Conservation (phyloP, 2,329 filamentous ascomycete genomes). For the Incumbomyces delicatus region DNA sequence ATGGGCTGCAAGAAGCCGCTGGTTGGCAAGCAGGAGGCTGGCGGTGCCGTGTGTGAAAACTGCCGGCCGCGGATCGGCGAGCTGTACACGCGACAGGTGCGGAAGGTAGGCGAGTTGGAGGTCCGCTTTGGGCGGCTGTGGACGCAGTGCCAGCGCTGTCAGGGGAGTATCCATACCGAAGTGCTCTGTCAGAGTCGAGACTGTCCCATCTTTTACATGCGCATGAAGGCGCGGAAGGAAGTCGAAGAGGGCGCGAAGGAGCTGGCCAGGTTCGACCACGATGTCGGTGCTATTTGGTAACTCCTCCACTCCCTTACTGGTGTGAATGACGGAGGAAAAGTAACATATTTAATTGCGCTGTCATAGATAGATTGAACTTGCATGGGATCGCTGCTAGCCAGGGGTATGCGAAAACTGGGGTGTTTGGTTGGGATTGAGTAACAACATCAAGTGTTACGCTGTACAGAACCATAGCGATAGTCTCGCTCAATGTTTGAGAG, state of each 20-base stretch:
- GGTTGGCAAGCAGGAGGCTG: slow-evolving; percentile 64
- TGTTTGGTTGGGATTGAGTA: too few relatives aligned
- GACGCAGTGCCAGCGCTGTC: slow-evolving; percentile 97
- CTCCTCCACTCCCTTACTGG: too few relatives aligned
- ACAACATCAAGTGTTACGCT: too few relatives aligned
- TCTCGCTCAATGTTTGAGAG: too few relatives aligned
- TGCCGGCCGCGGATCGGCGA: slow-evolving; percentile 80
- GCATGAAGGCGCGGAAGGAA: slow-evolving; percentile 99
- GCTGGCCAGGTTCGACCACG: slow-evolving; percentile 76
- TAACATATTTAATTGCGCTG: too few relatives aligned
- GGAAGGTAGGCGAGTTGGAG: slow-evolving; percentile 83
- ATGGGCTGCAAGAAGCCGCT: slow-evolving; percentile 99
- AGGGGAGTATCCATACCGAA: slow-evolving; percentile 95
- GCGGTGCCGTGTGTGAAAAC: slow-evolving; percentile 78
- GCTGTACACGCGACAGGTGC: slow-evolving; percentile 82
- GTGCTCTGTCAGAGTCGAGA: slow-evolving; percentile 95
- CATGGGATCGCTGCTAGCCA: too few relatives aligned
- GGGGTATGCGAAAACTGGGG: too few relatives aligned
- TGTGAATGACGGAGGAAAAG: too few relatives aligned
- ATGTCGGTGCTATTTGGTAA: slow-evolving; percentile 47
- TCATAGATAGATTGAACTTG: too few relatives aligned
- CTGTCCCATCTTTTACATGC: slow-evolving; percentile 99
- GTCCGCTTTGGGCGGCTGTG: slow-evolving; percentile 85
- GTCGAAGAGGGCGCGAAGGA: slow-evolving; percentile 92
- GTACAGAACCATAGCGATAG: too few relatives aligned